phyloP scores from a whole-genome alignment of 2,329 filamentous ascomycete genomes.

The Ceratocystis huliohia region DNA sequence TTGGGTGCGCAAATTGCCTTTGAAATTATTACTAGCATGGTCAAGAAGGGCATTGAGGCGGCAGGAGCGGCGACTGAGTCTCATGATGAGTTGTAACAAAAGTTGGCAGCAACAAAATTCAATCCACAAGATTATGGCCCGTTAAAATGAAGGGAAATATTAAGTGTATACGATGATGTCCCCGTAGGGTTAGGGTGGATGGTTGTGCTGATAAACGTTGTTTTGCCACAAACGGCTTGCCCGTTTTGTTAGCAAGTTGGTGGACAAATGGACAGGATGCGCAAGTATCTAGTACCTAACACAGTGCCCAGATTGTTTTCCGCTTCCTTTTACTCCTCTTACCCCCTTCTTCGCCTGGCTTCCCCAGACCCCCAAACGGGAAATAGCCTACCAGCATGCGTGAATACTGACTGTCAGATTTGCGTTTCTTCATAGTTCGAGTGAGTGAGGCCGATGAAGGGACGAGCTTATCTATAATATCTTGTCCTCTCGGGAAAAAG shows the following conservation, averaged over 20 bases:
- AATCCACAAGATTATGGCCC: background rate
- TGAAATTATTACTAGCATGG: conserved; percentile 68
- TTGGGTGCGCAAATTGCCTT: conserved; percentile 70
- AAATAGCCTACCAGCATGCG: background rate
- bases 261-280: no score
- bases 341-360: background rate
- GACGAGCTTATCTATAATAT: background rate
- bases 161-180: no score
- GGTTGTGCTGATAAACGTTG: background rate
- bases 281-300: background rate
- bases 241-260: background rate
- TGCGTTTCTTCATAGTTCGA: background rate
- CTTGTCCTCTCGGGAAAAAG: background rate
- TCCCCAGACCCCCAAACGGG: background rate
- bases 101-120: no score
- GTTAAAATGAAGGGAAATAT: background rate
- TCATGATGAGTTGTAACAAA: conserved; percentile 11
- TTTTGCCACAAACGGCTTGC: background rate
- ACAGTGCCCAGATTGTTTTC: background rate
- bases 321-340: background rate
- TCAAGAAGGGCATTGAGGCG: conserved; percentile 34
- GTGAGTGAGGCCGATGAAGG: background rate
- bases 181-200: background rate
- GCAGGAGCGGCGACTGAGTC: background rate
- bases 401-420: background rate